Conservation (phyloP, 441 rosid species). For the Erysimum pusillum region DNA sequence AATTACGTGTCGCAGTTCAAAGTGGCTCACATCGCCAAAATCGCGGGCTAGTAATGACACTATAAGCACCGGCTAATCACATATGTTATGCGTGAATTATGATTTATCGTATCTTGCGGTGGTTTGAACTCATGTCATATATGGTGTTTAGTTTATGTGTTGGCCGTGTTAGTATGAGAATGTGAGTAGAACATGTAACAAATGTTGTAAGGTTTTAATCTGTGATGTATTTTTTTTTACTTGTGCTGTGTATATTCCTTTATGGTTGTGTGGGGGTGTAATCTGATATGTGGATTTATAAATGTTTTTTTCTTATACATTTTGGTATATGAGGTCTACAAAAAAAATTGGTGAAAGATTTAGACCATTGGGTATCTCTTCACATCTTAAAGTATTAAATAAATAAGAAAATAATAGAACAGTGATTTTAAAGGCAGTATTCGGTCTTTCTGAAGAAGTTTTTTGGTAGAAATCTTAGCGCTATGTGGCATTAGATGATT, state of each 20-base stretch:
- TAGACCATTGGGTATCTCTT: too few species aligned
- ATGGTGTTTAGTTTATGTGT: background rate
- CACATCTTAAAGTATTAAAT: too few species aligned
- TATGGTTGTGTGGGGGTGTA: background rate
- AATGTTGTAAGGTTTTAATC: background rate
- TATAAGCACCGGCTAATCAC: constrained; percentile 7
- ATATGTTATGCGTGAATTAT: background rate
- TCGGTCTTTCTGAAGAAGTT: too few species aligned
- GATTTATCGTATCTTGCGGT: background rate
- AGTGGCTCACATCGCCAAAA: constrained; percentile 54
- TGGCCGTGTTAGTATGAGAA: constrained; percentile 1
- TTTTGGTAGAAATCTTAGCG: too few species aligned
- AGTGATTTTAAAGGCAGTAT: too few species aligned
- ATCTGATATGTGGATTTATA: constrained; percentile 1
- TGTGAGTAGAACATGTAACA: constrained; percentile 4
- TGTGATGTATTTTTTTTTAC: background rate
- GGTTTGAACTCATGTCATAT: background rate
- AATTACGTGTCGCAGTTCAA: constrained; percentile 66
- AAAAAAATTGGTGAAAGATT: background rate
- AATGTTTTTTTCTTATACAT: background rate
- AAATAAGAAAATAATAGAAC: too few species aligned
- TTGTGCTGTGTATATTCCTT: background rate
- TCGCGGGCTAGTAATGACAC: constrained; percentile 4
- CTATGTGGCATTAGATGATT: too few species aligned
- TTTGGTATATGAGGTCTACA: background rate